Evolutionary conservation across 1,284 basidiomycete species (phyloP).

Genomic region (Ustilago bromivora): DNA sequence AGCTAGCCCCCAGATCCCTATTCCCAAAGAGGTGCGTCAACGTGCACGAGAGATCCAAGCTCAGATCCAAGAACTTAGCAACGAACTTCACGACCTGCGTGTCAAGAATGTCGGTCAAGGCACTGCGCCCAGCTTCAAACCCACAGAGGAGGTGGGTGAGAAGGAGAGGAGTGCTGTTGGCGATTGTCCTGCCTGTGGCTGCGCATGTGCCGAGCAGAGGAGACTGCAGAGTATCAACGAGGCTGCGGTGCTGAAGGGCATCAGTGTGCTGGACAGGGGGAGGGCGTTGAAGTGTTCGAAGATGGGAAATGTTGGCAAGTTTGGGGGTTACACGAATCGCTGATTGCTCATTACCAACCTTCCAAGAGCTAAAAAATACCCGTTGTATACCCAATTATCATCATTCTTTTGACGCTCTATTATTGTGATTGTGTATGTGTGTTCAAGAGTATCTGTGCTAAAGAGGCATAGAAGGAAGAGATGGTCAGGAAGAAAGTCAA

Average conservation of each 20-base stretch:
- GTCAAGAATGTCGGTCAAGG: slow-evolving; percentile 42
- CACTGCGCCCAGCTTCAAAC: slow-evolving; percentile 23
- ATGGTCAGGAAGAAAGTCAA: not conserved
- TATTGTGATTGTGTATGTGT: not conserved
- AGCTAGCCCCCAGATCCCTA: slow-evolving; percentile 25
- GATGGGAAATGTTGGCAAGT: slow-evolving; percentile 50
- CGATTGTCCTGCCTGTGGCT: slow-evolving; percentile 49
- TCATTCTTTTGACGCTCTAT: not conserved
- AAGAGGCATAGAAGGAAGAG: not conserved
- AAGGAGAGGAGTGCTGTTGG: slow-evolving; percentile 8
- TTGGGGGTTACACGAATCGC: slow-evolving; percentile 54
- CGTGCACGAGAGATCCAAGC: slow-evolving; percentile 52
- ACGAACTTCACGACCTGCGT: slow-evolving; percentile 48
- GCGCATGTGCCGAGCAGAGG: slow-evolving; percentile 55
- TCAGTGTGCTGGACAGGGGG: slow-evolving; percentile 56
- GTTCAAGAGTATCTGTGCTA: not conserved
- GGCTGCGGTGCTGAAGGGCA: slow-evolving; percentile 55
- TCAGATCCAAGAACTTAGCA: slow-evolving; percentile 47
- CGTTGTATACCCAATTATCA: not conserved
- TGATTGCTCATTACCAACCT: not conserved
- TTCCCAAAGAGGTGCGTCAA: slow-evolving; percentile 42
- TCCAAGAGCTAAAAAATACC: not conserved
- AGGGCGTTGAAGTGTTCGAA: slow-evolving; percentile 51
- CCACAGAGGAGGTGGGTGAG: slow-evolving; percentile 11
- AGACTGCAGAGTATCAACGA: slow-evolving; percentile 58